Base-by-base conservation (phyloP, 2,329 filamentous ascomycete genomes). In the Celoporthe dispersa region DNA sequence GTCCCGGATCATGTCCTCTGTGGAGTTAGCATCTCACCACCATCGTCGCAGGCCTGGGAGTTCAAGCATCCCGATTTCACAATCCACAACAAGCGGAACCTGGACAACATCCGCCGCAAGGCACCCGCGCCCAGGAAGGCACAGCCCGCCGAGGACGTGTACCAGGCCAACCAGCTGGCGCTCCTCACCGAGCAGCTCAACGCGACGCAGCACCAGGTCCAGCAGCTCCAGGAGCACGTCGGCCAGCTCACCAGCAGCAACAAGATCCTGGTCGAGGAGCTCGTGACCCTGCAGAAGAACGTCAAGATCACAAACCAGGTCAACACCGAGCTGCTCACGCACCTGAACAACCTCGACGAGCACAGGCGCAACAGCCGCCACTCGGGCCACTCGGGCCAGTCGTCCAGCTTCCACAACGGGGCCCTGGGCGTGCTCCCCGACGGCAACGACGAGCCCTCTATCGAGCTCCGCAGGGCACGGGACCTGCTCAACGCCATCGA, bases 11-110 rank as follows among this genome's bases (percentile, higher is more conserved):
- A 55, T 63, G 31, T 28, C 61, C 33, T 39, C 12, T 25, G 12
- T 55, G 16, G 37, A 55, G 39, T 8, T 37, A 67, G 68, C 73
- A 72, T 75, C 79, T 84, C 74, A 81, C 22, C 67, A 25, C 44
- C 19, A 31, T 44, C 64, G 35, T 67, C 62, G 41, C 76, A 96
- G 92, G 90, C 91, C 16, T 97, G 93, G 93, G 96, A 99, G 79
- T 99, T 99, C 79, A 97, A 96, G 79, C 96, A 99, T 77, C 95
- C 95, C 16, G 94, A 97, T 76, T 99, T 99, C 83, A 92, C 94
- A 76, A 91, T 92, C 74, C 95, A 98, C 81, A 97, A 95, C 81
- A 98, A 98, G 80, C 94, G 98, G 78, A 96, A 94, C 61, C 86
- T 99, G 63, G 96, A 99, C 77, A 98, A 98, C 75, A 99, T 99